A percentile compares a stretch with the other conserved stretches of the same genome.
These are phyloP conservation scores for Theileria orientalis DNA, from an alignment of 169 alveolate genomes.

Conservation along the genomic window DNA sequence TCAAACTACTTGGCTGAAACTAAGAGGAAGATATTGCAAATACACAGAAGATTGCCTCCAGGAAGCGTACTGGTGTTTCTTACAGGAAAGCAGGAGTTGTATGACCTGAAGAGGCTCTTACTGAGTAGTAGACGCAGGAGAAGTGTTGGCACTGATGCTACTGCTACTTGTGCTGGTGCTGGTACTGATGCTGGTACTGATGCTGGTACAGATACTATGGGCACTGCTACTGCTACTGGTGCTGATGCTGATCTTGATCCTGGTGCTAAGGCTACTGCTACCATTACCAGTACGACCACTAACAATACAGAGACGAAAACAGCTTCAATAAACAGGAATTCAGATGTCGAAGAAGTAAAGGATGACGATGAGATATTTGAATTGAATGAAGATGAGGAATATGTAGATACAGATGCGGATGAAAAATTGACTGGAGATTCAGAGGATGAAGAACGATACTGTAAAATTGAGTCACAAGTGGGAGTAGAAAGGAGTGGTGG, in stretches of 20 bases:
- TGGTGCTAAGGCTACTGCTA: background rate
- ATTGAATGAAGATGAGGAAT: constrained; percentile 57
- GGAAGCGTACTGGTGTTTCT: constrained; percentile 98
- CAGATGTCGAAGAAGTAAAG: background rate
- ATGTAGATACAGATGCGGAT: background rate
- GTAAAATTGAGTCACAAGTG: constrained; percentile 34
- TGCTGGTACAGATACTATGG: background rate
- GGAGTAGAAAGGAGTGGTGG: constrained; percentile 15
- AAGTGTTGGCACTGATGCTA: background rate
- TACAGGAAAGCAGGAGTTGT: constrained; percentile 95
- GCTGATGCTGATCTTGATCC: too few species aligned
- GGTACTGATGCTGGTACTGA: background rate
- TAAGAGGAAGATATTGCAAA: constrained; percentile 75
- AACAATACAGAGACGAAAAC: background rate
- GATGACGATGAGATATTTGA: constrained; percentile 64
- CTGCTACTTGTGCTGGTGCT: background rate
- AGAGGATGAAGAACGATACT: constrained; percentile 53
- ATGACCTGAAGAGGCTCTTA: constrained; percentile 80
- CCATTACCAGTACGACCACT: background rate
- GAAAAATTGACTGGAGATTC: constrained; percentile 2
- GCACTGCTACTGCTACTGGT: background rate
- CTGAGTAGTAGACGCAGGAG: constrained; percentile 37
- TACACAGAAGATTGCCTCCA: constrained; percentile 91
- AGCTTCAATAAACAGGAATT: background rate
- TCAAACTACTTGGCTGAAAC: constrained; percentile 72